Base-by-base conservation (phyloP, 306 rosid genomes). In the Vachellia pachyceras region DNA sequence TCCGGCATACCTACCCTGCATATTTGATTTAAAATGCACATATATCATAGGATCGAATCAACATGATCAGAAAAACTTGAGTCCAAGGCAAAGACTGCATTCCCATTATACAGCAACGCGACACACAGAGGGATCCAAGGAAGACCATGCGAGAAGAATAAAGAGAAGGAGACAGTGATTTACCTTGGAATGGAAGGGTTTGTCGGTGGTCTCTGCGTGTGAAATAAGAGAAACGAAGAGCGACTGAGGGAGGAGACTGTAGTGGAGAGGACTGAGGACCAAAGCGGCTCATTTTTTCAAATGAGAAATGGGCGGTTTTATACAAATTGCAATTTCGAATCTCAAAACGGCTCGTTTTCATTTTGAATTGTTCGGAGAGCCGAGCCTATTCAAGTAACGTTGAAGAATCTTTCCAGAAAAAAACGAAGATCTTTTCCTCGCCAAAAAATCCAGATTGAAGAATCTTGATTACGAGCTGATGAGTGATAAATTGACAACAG, bases 1-100 rank as follows among this genome's bases (percentile, higher is more conserved):
- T 93, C 93, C 14, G 93, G 87, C 97, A 91, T 93, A 67, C 47
- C 82, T 22, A 13, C 23, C 44, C 70, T 75, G 76, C 41, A 66
- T 46, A 4, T 4, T 29, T 29, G 33, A 29, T 29, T 29, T 29
- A 29, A 29, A 29, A 29, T 29, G 2, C 33, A 29, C 2, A 4
- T 4, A 49, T 5, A 49, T 49, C 5, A 15, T 25, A 6, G 17
- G 23, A 18, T 58, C 0, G 35, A 39, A 42, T 33, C n/a, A 47
- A 57, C 36, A 23, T 74, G 12, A 46, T 39, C 25, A 12, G 14
- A 10, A 22, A 44, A 69, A 20, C 12, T 22, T 5, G 0, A 35
- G n/a, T 42, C 40, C 14, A 0, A 35, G 6, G 13, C 18, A 49
- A 49, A 1, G 7, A 49, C 55, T n/a, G n/a, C 8, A 49, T 14